These are phyloP conservation scores for Musa acuminata DNA, from an alignment of 176 grass and related monocot genomes.

Conservation along the genomic window DNA sequence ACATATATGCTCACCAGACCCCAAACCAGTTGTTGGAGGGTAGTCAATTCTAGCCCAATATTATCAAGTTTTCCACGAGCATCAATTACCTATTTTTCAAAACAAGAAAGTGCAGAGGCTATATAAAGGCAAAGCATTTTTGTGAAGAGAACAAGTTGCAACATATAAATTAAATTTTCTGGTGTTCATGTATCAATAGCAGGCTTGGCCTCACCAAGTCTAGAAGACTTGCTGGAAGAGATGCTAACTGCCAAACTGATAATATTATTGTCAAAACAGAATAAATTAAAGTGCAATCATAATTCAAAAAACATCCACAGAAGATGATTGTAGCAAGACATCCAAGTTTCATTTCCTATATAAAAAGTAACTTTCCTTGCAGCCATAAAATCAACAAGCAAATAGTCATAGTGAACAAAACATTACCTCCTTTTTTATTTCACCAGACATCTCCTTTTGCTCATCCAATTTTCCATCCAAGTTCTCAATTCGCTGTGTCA, in stretches of 20 bases:
- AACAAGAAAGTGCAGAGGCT: background rate
- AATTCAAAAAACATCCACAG: too few species aligned
- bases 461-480: slow-evolving; percentile 98
- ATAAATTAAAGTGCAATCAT: too few species aligned
- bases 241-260: too few species aligned
- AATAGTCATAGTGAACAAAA: background rate
- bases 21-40: background rate
- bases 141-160: too few species aligned
- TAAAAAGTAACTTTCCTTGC: too few species aligned
- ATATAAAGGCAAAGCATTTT: background rate
- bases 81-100: background rate
- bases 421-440: slow-evolving; percentile 46
- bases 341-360: too few species aligned
- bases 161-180: too few species aligned
- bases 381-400: background rate
- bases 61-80: slow-evolving; percentile 6
- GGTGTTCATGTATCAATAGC: too few species aligned
- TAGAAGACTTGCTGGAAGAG: too few species aligned
- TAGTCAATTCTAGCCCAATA: background rate
- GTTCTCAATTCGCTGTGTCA: slow-evolving; percentile 86
- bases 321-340: too few species aligned
- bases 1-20: slow-evolving; percentile 1
- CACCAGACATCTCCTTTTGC: slow-evolving; percentile 78
- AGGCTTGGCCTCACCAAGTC: too few species aligned
- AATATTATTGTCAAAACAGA: too few species aligned